Evolutionary conservation across 257 asterid species (phyloP).

Genomic region (Solanum sitiens): DNA sequence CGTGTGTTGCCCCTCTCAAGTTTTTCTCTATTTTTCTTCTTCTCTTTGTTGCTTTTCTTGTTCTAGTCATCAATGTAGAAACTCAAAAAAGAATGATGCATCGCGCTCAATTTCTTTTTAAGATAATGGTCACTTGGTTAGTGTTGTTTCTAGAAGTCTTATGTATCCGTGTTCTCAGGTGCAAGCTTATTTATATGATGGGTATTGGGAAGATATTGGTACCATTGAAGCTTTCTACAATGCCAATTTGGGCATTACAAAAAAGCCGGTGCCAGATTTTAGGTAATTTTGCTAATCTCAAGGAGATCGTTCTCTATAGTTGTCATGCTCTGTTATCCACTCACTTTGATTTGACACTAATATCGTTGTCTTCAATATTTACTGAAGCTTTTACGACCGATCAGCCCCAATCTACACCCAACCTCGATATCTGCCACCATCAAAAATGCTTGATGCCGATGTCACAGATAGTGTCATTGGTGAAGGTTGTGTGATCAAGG

Average conservation of each 20-base stretch:
- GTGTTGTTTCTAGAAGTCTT: neutral
- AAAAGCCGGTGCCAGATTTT: slow-evolving; percentile 92
- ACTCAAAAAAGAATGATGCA: neutral
- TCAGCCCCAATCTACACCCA: slow-evolving; percentile 96
- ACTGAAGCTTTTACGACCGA: slow-evolving; percentile 83
- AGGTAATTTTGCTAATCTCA: slow-evolving; percentile 27
- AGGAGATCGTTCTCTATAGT: neutral
- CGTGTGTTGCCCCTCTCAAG: neutral
- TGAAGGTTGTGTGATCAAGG: slow-evolving; percentile 97
- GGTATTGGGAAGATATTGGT: slow-evolving; percentile 99
- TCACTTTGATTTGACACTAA: neutral
- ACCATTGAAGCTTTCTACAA: slow-evolving; percentile 96
- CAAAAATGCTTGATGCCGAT: slow-evolving; percentile 97
- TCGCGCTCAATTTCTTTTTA: neutral
- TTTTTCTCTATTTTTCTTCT: neutral
- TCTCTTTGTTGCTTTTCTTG: neutral
- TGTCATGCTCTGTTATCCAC: neutral
- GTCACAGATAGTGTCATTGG: slow-evolving; percentile 95
- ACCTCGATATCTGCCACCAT: slow-evolving; percentile 94
- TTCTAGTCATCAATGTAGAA: neutral
- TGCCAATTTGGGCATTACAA: slow-evolving; percentile 89
- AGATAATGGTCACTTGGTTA: neutral
- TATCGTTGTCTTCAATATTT: slow-evolving; percentile 10
- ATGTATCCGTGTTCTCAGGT: slow-evolving; percentile 28
- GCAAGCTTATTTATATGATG: slow-evolving; percentile 91